Percentiles rank a stretch among this genome's conserved stretches.
Conservation (phyloP, 2,329 filamentous ascomycete genomes). For the Setomelanomma holmii region DNA sequence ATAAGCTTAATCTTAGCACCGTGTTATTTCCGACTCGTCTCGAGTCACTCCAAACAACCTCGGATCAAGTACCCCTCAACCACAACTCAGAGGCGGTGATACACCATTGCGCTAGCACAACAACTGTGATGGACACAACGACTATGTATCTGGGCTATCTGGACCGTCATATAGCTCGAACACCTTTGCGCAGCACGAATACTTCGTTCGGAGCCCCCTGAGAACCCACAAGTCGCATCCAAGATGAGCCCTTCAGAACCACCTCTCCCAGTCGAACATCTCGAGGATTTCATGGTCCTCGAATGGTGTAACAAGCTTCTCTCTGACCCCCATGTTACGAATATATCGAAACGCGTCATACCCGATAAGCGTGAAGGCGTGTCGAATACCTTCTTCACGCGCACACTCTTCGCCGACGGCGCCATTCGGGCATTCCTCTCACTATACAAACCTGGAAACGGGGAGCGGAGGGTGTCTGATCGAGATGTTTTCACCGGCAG, state of each 20-base stretch:
- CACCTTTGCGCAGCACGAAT: no score
- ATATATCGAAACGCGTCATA: conserved; percentile 21
- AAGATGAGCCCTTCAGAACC: not conserved
- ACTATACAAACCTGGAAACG: conserved; percentile 25
- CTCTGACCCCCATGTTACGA: conserved; percentile 29
- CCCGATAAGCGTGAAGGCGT: conserved; percentile 10
- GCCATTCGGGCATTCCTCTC: conserved; percentile 32
- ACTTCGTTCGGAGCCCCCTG: no score
- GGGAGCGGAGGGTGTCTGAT: conserved; percentile 2
- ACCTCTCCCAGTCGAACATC: conserved; percentile 18
- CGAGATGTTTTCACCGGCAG: conserved; percentile 13
- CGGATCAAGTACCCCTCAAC: not conserved
- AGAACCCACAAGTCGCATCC: no score
- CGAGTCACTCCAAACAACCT: not conserved
- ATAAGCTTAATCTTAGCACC: not conserved
- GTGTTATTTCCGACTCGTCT: not conserved
- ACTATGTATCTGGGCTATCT: no score
- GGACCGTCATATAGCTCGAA: no score
- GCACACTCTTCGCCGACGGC: conserved; percentile 31
- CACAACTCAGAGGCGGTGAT: no score
- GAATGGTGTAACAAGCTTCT: conserved; percentile 35
- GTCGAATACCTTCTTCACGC: conserved; percentile 30
- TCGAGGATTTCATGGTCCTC: conserved; percentile 34
- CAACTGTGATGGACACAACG: no score
- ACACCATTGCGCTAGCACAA: no score